phyloP scores from a whole-genome alignment of 192 early-diverging fungal genomes.

The Obelidium mucronatum region DNA sequence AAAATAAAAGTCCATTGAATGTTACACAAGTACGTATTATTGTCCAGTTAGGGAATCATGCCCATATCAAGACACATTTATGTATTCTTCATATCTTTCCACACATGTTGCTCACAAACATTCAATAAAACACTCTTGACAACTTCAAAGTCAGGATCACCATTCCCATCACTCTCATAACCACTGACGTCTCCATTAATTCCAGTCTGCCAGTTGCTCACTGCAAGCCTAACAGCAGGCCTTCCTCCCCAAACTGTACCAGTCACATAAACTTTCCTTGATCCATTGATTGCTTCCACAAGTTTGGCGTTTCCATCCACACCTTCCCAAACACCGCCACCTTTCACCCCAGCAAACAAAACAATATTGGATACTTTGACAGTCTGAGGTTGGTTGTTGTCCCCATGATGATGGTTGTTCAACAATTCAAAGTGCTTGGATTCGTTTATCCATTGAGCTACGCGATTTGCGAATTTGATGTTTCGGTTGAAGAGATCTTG shows the following conservation, averaged over 20 bases:
- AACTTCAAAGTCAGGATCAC: slow-evolving; percentile 9
- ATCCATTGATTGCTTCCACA: slow-evolving; percentile 50
- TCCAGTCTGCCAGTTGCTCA: slow-evolving; percentile 55
- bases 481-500: slow-evolving; percentile 54
- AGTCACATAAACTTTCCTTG: slow-evolving; percentile 55
- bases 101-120: not conserved
- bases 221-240: slow-evolving; percentile 55
- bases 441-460: slow-evolving; percentile 57
- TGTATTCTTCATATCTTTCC: too few relatives aligned
- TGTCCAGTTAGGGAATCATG: too few relatives aligned
- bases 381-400: not conserved
- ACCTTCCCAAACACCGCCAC: not conserved
- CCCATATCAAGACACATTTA: too few relatives aligned
- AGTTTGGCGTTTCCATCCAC: slow-evolving; percentile 36
- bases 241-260: slow-evolving; percentile 56
- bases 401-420: not conserved
- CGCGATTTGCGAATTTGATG: slow-evolving; percentile 49
- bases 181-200: not conserved
- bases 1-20: too few relatives aligned
- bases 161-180: not conserved
- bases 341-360: slow-evolving; percentile 36
- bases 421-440: slow-evolving; percentile 27
- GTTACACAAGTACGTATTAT: too few relatives aligned
- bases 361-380: slow-evolving; percentile 33
- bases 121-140: not conserved